These are phyloP conservation scores for Alternaria panax DNA, from an alignment of 2,329 filamentous ascomycete species.

Conservation along the genomic window DNA sequence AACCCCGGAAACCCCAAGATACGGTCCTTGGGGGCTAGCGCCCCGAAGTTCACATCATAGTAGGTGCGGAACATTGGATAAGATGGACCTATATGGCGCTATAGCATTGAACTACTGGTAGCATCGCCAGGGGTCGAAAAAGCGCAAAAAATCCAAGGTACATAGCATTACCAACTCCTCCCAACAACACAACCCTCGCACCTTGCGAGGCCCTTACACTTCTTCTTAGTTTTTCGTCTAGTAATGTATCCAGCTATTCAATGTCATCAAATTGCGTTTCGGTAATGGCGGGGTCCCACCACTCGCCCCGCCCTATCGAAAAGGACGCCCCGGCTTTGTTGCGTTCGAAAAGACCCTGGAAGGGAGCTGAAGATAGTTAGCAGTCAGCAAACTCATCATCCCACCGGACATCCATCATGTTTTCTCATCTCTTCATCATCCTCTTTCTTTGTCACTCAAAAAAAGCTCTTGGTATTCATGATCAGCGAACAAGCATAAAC, in stretches of 20 bases:
- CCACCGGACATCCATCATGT: not conserved
- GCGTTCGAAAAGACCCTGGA: not conserved
- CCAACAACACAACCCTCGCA: not conserved
- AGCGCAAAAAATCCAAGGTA: not conserved
- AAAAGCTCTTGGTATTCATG: not conserved
- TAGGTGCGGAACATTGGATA: not conserved
- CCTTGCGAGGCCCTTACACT: not conserved
- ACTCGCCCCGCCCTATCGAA: constrained; percentile 24
- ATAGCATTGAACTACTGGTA: not conserved
- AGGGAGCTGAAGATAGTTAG: too few species aligned
- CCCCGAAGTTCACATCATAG: not conserved
- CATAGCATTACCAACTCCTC: not conserved
- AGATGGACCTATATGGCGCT: not conserved
- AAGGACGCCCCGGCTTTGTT: constrained; percentile 23
- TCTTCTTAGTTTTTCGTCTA: not conserved
- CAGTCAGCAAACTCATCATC: not conserved
- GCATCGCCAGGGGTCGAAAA: not conserved
- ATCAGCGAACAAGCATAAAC: not conserved
- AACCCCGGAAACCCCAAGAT: constrained; percentile 10
- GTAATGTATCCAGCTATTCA: not conserved
- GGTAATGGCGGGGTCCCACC: constrained; percentile 18
- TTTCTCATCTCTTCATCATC: not conserved
- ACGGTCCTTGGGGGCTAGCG: constrained; percentile 1
- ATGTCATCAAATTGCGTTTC: not conserved
- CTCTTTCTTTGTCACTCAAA: not conserved